These are phyloP conservation scores for Rhexocercosporidium sp. DNA, from an alignment of 2,329 filamentous ascomycete species.

Conservation along the genomic window DNA sequence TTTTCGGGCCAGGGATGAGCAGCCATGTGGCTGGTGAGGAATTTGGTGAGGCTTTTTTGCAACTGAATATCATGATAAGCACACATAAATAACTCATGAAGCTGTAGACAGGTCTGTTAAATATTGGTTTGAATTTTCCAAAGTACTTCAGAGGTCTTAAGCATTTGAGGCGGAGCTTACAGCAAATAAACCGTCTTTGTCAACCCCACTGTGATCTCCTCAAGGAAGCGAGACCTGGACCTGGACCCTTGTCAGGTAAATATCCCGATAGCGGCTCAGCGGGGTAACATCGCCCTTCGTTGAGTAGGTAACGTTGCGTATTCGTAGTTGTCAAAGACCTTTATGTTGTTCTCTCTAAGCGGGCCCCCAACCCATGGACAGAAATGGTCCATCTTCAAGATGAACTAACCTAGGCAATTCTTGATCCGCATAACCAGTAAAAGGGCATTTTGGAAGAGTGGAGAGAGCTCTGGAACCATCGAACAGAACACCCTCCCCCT, in stretches of 20 bases:
- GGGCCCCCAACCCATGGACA: too few relatives aligned
- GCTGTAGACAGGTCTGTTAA: not conserved
- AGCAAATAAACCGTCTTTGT: not conserved
- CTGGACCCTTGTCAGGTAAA: conserved; percentile 3
- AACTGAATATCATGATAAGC: not conserved
- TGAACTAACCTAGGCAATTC: too few relatives aligned
- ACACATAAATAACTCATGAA: not conserved
- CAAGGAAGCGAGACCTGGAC: not conserved
- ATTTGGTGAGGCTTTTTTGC: not conserved
- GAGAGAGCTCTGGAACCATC: too few relatives aligned
- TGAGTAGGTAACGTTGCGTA: not conserved
- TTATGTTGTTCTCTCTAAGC: too few relatives aligned
- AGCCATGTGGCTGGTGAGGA: not conserved
- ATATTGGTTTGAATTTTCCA: not conserved
- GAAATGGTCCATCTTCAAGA: too few relatives aligned
- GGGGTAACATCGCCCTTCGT: not conserved
- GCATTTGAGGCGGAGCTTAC: not conserved
- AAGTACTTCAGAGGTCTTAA: too few relatives aligned
- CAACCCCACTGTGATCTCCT: not conserved
- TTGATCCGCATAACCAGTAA: too few relatives aligned
- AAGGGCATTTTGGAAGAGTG: too few relatives aligned
- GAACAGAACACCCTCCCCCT: too few relatives aligned
- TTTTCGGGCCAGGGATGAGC: not conserved
- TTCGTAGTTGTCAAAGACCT: too few relatives aligned
- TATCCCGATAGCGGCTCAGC: conserved; percentile 2